These are phyloP conservation scores for Amphibolis antarctica DNA, from an alignment of 106 monocot species.

Conservation along the genomic window DNA sequence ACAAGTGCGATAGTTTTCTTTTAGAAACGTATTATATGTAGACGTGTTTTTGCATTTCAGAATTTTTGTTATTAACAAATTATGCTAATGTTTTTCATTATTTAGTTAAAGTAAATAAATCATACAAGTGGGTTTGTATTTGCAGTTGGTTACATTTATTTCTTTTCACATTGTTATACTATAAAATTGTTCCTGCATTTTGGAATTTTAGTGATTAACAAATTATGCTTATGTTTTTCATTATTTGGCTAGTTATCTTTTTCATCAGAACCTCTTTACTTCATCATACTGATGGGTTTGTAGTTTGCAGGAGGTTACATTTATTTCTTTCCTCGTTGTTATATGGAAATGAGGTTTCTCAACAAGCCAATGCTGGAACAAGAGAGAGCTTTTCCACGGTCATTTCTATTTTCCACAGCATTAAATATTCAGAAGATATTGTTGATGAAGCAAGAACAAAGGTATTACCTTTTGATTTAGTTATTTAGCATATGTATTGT, in stretches of 20 bases:
- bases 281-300: slow-evolving; percentile 7
- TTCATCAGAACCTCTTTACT: not conserved
- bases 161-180: slow-evolving; percentile 49
- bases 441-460: slow-evolving; percentile 59
- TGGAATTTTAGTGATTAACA: not conserved
- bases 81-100: not conserved
- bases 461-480: slow-evolving; percentile 19
- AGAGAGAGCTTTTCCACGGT: slow-evolving; percentile 38
- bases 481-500: not conserved
- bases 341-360: slow-evolving; percentile 47
- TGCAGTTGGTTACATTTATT: slow-evolving; percentile 79
- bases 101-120: not conserved
- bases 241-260: not conserved
- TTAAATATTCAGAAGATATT: slow-evolving; percentile 70
- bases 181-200: not conserved
- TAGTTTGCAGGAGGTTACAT: slow-evolving; percentile 64
- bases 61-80: not conserved
- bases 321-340: slow-evolving; percentile 67
- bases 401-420: slow-evolving; percentile 59
- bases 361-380: slow-evolving; percentile 26
- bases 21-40: too few species aligned
- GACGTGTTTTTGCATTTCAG: too few species aligned
- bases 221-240: not conserved
- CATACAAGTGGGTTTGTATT: slow-evolving; percentile 9
- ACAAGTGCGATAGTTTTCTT: too few species aligned